Conservation (phyloP, 2,329 filamentous ascomycete genomes). For the Taxawa tesnikishii region DNA sequence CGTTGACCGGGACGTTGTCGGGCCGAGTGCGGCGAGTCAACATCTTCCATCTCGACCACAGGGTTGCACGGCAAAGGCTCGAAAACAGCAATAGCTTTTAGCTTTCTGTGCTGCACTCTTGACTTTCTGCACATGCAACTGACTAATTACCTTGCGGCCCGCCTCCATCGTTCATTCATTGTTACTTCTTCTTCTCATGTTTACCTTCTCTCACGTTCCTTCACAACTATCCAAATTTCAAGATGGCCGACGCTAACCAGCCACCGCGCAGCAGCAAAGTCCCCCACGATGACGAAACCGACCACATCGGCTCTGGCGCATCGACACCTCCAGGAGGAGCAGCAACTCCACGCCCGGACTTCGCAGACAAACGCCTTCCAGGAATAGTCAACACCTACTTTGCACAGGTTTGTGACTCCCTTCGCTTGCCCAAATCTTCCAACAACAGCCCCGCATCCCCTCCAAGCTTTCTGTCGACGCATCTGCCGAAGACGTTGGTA, state of each 20-base stretch:
- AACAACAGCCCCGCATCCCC: constrained; percentile 22
- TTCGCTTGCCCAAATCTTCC: constrained; percentile 32
- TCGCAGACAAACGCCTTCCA: constrained; percentile 86
- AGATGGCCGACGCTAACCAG: constrained; percentile 18
- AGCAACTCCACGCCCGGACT: constrained; percentile 86
- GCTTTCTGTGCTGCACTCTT: no score
- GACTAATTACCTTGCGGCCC: no score
- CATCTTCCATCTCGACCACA: no score
- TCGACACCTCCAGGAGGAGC: constrained; percentile 75
- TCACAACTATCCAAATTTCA: no score
- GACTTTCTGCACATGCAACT: no score
- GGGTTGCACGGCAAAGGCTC: no score
- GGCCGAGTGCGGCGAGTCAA: no score
- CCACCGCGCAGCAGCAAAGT: constrained; percentile 25
- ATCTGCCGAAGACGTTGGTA: constrained; percentile 11
- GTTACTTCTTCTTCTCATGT: no score
- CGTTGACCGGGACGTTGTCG: no score
- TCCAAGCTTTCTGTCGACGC: constrained; percentile 8
- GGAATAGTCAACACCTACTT: constrained; percentile 87
- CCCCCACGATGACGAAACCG: constrained; percentile 55
- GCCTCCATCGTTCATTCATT: no score
- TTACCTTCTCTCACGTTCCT: no score
- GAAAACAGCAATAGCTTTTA: no score
- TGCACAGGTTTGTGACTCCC: constrained; percentile 94
- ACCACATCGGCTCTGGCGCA: constrained; percentile 67